phyloP scores from a whole-genome alignment of 495 filamentous ascomycete species.

The Trypethelium eluteriae region DNA sequence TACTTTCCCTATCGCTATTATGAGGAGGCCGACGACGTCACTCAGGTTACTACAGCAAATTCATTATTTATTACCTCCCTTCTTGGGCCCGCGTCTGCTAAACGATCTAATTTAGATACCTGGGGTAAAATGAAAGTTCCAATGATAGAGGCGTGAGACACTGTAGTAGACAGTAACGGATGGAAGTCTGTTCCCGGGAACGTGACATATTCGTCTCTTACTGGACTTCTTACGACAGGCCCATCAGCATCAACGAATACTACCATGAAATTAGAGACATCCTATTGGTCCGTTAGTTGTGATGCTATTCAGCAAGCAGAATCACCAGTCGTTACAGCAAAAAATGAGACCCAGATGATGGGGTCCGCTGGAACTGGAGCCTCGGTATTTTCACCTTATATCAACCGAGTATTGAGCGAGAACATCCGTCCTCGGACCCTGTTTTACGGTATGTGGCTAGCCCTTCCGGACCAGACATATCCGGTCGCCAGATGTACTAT shows the following conservation, averaged over 20 bases:
- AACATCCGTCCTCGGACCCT: background rate
- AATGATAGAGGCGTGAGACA: conserved; percentile 19
- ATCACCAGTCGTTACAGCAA: background rate
- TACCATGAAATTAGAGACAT: conserved; percentile 22
- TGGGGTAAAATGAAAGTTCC: conserved; percentile 26
- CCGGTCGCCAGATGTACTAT: conserved; percentile 18
- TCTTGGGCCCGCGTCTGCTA: conserved; percentile 12
- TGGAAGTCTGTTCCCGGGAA: conserved; percentile 16
- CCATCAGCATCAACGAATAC: conserved; percentile 10
- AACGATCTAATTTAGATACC: conserved; percentile 18
- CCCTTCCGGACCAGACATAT: conserved; percentile 3
- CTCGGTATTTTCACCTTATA: background rate
- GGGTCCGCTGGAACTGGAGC: background rate
- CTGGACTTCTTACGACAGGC: conserved; percentile 16
- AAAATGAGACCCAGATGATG: background rate
- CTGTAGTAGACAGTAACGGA: conserved; percentile 12
- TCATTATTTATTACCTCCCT: conserved; percentile 1
- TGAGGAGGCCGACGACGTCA: background rate
- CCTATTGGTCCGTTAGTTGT: conserved; percentile 22
- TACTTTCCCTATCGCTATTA: conserved; percentile 1
- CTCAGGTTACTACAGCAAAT: background rate
- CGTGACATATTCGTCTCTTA: conserved; percentile 18
- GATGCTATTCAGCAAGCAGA: conserved; percentile 1
- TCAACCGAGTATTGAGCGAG: background rate
- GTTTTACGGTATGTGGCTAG: background rate